These are phyloP conservation scores for Fusarium sp. DNA, from an alignment of 2,329 filamentous ascomycete genomes.

Conservation along the genomic window DNA sequence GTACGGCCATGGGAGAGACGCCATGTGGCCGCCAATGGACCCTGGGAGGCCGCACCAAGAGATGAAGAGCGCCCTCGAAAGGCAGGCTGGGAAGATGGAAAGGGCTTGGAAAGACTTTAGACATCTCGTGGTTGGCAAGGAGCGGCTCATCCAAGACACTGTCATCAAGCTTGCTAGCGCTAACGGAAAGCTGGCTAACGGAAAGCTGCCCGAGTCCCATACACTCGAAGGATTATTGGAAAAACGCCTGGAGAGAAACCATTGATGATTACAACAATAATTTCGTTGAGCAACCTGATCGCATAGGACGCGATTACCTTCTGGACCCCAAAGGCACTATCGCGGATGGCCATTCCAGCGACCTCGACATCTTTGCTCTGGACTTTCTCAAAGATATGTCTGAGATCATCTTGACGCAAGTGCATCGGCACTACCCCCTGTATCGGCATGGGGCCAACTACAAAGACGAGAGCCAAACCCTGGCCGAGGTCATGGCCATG, in stretches of 20 bases:
- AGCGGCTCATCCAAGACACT: conserved; percentile 20
- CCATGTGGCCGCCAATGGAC: conserved; percentile 32
- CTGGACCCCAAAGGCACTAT: conserved; percentile 27
- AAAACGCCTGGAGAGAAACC: conserved; percentile 16
- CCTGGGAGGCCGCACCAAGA: conserved; percentile 6
- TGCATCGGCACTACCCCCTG: conserved; percentile 11
- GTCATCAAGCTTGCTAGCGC: conserved; percentile 16
- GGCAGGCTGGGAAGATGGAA: neutral
- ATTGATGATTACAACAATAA: conserved; percentile 20
- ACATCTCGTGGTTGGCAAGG: conserved; percentile 15
- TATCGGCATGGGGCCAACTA: conserved; percentile 40
- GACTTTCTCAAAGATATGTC: conserved; percentile 27
- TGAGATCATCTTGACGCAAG: too few relatives aligned
- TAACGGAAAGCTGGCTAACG: neutral
- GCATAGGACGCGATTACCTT: conserved; percentile 22
- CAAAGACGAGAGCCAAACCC: neutral
- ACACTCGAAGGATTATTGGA: conserved; percentile 15
- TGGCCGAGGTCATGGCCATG: neutral
- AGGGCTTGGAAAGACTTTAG: conserved; percentile 7
- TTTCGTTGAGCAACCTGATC: neutral
- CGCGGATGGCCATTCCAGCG: conserved; percentile 15
- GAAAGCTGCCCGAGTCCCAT: neutral
- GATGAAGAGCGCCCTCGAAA: neutral
- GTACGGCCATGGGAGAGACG: conserved; percentile 8
- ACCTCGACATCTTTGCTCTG: conserved; percentile 34